Percentiles rank a stretch among this genome's conserved stretches.
Evolutionary conservation across 2,329 filamentous ascomycete genomes (phyloP).

Genomic region (Colletotrichum sp.): DNA sequence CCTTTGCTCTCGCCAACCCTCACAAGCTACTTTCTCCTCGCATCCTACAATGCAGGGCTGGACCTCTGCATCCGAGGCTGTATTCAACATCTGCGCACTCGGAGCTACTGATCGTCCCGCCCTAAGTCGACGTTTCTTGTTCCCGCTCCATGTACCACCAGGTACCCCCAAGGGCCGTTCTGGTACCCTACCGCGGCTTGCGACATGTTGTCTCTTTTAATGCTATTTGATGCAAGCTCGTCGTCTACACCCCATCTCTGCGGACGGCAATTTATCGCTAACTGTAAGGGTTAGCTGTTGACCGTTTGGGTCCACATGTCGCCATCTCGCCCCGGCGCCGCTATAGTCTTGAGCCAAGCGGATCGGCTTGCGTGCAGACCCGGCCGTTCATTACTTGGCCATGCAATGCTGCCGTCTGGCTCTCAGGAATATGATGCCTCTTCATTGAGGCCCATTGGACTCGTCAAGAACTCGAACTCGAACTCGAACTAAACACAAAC

Average conservation of each 20-base stretch:
- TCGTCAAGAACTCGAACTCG: not conserved
- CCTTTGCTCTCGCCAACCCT: not conserved
- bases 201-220: conserved; percentile 13
- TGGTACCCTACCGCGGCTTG: conserved; percentile 1
- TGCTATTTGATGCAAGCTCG: not conserved
- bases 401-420: not conserved
- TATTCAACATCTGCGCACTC: not conserved
- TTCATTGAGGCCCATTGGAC: not conserved
- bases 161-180: not conserved
- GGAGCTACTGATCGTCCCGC: not conserved
- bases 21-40: not conserved
- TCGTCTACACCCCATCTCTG: not conserved
- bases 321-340: not conserved
- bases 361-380: not conserved
- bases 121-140: not conserved
- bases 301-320: not conserved
- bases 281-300: not conserved
- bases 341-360: not conserved
- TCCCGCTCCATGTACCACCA: not conserved
- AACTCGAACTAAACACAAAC: not conserved
- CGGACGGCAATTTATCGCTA: conserved; percentile 5
- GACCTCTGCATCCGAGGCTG: not conserved
- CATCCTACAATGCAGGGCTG: not conserved
- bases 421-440: not conserved
- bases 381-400: not conserved